A percentile compares a stretch with the other conserved stretches of the same genome.
Conservation (phyloP, 2,329 filamentous ascomycete genomes). For the Aspergillus sergii region DNA sequence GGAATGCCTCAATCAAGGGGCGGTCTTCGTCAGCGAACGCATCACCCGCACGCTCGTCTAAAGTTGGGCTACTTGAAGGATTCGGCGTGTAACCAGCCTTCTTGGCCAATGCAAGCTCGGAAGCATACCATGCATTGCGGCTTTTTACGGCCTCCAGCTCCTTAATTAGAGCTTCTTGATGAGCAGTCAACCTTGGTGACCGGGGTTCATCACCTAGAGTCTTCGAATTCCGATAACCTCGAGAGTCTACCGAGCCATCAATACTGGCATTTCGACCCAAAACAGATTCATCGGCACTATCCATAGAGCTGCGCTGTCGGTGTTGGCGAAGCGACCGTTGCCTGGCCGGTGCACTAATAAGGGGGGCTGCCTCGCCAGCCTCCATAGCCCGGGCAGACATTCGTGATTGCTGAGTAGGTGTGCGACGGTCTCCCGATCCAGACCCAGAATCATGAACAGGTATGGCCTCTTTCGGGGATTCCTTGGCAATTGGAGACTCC, state of each 20-base stretch:
- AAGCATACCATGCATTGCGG: constrained; percentile 95
- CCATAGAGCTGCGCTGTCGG: constrained; percentile 66
- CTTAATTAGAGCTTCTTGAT: constrained; percentile 70
- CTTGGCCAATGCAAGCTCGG: constrained; percentile 86
- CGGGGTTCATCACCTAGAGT: constrained; percentile 47
- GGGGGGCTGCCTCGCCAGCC: constrained; percentile 47
- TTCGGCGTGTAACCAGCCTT: constrained; percentile 85
- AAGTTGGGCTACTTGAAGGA: constrained; percentile 66
- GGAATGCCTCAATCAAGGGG: constrained; percentile 85
- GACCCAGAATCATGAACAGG: constrained; percentile 51
- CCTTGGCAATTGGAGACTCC: constrained; percentile 50
- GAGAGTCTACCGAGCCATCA: constrained; percentile 44
- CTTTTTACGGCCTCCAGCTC: constrained; percentile 84
- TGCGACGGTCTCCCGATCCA: constrained; percentile 63
- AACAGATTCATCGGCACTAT: constrained; percentile 65
- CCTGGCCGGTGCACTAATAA: constrained; percentile 46
- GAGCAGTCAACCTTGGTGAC: constrained; percentile 47
- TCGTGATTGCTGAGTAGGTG: constrained; percentile 59
- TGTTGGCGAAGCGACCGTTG: constrained; percentile 60
- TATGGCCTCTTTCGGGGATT: constrained; percentile 41
- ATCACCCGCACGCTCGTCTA: constrained; percentile 77
- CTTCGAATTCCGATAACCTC: constrained; percentile 43
- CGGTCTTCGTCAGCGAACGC: constrained; percentile 90
- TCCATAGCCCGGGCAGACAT: constrained; percentile 50
- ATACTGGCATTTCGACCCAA: constrained; percentile 44